These are phyloP conservation scores for Leptomonas pyrrhocoris DNA, from an alignment of 208 protist genomes.

Conservation along the genomic window DNA sequence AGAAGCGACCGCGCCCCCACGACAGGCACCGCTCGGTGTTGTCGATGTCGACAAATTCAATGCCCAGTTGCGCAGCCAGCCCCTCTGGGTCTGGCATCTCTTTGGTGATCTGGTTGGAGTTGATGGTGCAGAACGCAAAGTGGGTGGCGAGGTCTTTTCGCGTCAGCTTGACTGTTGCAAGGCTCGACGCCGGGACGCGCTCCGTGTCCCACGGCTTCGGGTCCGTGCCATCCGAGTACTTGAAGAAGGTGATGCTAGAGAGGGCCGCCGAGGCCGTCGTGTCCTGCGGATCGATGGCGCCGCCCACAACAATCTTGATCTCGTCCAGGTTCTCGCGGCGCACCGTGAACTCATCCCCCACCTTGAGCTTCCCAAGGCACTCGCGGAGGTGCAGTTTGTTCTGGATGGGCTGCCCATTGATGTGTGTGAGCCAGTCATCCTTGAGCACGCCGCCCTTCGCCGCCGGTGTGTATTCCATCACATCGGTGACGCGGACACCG, in stretches of 20 bases:
- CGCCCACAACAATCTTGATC: conserved; percentile 84
- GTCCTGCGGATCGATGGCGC: conserved; percentile 72
- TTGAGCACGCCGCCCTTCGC: conserved; percentile 79
- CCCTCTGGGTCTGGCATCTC: conserved; percentile 42
- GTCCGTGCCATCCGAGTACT: conserved; percentile 45
- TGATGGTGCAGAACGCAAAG: conserved; percentile 70
- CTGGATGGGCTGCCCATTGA: conserved; percentile 66
- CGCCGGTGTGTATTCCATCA: conserved; percentile 79
- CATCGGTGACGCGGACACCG: conserved; percentile 86
- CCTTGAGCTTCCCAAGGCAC: conserved; percentile 54
- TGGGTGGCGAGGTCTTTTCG: conserved; percentile 58
- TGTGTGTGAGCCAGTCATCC: conserved; percentile 91
- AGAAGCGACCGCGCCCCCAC: conserved; percentile 76
- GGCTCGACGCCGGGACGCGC: conserved; percentile 29
- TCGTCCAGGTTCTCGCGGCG: conserved; percentile 87
- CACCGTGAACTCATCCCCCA: conserved; percentile 85
- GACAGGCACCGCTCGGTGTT: conserved; percentile 49
- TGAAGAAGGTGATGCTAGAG: conserved; percentile 83
- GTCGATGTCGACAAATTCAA: conserved; percentile 79
- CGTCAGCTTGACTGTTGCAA: conserved; percentile 34
- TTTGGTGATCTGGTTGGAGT: conserved; percentile 18
- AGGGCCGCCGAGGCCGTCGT: conserved; percentile 52
- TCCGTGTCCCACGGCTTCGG: conserved; percentile 74
- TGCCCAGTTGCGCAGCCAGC: conserved; percentile 49
- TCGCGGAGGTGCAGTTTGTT: conserved; percentile 87